These are phyloP conservation scores for Kluyveromyces wickerhamii DNA, from an alignment of 805 yeast species.

Conservation along the genomic window DNA sequence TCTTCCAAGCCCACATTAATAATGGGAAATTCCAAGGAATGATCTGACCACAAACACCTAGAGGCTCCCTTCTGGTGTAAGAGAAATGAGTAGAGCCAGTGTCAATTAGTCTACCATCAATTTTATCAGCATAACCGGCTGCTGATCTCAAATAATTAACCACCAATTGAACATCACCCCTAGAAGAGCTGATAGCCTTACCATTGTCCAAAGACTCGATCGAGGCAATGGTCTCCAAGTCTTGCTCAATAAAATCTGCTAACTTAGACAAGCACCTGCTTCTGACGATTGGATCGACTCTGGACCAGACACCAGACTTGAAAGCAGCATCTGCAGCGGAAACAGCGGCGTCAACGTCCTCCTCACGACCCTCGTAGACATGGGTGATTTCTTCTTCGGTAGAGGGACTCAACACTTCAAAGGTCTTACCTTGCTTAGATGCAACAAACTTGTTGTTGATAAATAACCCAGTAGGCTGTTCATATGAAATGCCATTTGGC, in stretches of 20 bases:
- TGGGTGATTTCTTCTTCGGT: slow-evolving; percentile 64
- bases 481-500: slow-evolving; percentile 68
- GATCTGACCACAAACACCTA: slow-evolving; percentile 93
- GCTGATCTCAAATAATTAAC: slow-evolving; percentile 68
- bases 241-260: slow-evolving; percentile 68
- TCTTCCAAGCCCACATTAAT: slow-evolving; percentile 90
- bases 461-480: slow-evolving; percentile 77
- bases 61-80: slow-evolving; percentile 80
- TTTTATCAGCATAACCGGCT: slow-evolving; percentile 90
- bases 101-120: slow-evolving; percentile 66
- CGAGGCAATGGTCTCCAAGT: slow-evolving; percentile 63
- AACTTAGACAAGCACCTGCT: slow-evolving; percentile 56
- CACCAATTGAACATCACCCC: slow-evolving; percentile 67
- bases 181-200: slow-evolving; percentile 63
- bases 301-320: slow-evolving; percentile 70
- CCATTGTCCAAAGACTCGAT: slow-evolving; percentile 89
- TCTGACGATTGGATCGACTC: slow-evolving; percentile 59
- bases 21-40: slow-evolving; percentile 98
- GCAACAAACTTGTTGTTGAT: slow-evolving; percentile 70
- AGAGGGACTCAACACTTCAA: slow-evolving; percentile 58
- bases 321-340: slow-evolving; percentile 77
- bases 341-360: slow-evolving; percentile 80
- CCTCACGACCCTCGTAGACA: slow-evolving; percentile 68
- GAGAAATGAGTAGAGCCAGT: slow-evolving; percentile 67
- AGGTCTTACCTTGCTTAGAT: slow-evolving; percentile 50